Percentiles rank a stretch among this genome's conserved stretches.
Conservation (phyloP, 2,329 filamentous ascomycete species). For the Lachnellula arida region DNA sequence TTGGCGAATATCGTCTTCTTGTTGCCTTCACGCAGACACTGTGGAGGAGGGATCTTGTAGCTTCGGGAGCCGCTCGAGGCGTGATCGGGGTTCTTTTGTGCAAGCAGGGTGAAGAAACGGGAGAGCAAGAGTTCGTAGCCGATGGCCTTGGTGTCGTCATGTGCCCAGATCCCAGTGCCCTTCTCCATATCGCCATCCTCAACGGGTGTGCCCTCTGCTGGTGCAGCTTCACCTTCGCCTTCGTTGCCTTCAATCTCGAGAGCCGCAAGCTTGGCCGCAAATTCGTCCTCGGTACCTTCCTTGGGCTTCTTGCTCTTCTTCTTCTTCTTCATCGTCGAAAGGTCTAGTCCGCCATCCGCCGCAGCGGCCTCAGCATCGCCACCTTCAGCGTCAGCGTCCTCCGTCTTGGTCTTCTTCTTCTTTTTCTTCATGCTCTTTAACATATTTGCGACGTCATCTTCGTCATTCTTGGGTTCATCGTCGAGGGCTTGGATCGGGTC, state of each 20-base stretch:
- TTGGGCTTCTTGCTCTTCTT: slow-evolving; percentile 35
- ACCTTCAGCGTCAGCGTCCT: slow-evolving; percentile 55
- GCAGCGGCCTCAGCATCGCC: slow-evolving; percentile 50
- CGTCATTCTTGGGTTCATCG: slow-evolving; percentile 31
- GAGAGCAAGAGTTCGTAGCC: slow-evolving; percentile 79
- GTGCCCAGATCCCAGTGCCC: slow-evolving; percentile 35
- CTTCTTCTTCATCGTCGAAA: slow-evolving; percentile 34
- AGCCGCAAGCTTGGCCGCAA: slow-evolving; percentile 31
- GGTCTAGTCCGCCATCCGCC: slow-evolving; percentile 45
- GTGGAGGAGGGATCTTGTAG: slow-evolving; percentile 98
- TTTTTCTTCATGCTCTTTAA: slow-evolving; percentile 71
- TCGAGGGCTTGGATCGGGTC: slow-evolving; percentile 38
- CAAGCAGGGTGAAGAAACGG: slow-evolving; percentile 91
- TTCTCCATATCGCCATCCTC: slow-evolving; percentile 34
- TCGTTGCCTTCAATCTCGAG: slow-evolving; percentile 30
- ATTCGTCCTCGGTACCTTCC: slow-evolving; percentile 31
- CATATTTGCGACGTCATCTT: slow-evolving; percentile 59
- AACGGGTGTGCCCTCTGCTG: slow-evolving; percentile 20
- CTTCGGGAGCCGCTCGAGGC: slow-evolving; percentile 83
- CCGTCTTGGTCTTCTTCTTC: slow-evolving; percentile 78
- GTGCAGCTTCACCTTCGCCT: slow-evolving; percentile 20
- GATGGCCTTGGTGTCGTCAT: slow-evolving; percentile 48
- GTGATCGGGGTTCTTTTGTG: slow-evolving; percentile 95
- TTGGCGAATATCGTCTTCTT: slow-evolving; percentile 99
- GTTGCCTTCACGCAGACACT: slow-evolving; percentile 99